phyloP scores from a whole-genome alignment of 176 grass and related monocot species.

The Musa schizocarpa region DNA sequence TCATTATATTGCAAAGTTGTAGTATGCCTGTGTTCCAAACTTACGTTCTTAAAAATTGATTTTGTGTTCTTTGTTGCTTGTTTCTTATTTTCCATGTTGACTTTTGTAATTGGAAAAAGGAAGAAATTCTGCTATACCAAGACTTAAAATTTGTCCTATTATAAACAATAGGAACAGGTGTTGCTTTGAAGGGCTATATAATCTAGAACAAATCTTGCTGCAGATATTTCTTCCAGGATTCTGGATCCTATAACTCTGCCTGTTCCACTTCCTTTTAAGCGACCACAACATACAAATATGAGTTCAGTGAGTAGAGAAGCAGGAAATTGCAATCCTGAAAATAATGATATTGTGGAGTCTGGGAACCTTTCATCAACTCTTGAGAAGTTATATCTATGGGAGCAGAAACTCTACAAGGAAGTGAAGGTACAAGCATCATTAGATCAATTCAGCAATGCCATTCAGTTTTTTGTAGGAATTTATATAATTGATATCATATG shows the following conservation, averaged over 20 bases:
- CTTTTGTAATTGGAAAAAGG: not conserved
- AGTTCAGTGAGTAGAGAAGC: conserved; percentile 22
- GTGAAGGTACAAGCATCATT: conserved; percentile 51
- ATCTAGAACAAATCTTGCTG: conserved; percentile 16
- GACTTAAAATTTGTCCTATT: not conserved
- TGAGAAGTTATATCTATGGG: conserved; percentile 80
- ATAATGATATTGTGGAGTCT: not conserved
- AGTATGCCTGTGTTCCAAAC: too few species aligned
- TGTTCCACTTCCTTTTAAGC: conserved; percentile 19
- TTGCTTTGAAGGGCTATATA: not conserved
- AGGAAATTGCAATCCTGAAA: conserved; percentile 11
- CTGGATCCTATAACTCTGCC: conserved; percentile 33
- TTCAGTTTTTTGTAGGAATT: not conserved
- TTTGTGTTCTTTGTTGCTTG: not conserved
- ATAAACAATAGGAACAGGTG: not conserved
- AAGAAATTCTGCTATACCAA: not conserved
- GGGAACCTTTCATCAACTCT: conserved; percentile 59
- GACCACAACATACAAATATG: conserved; percentile 12
- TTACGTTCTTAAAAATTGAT: too few species aligned
- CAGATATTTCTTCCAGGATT: conserved; percentile 60
- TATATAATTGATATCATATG: not conserved
- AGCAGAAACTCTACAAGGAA: conserved; percentile 83
- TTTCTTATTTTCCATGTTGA: not conserved
- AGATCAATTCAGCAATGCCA: not conserved
- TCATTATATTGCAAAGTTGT: too few species aligned